Percentiles rank a stretch among this genome's conserved stretches.
Conservation (phyloP, 2,329 filamentous ascomycete species). For the Mycogone perniciosa region DNA sequence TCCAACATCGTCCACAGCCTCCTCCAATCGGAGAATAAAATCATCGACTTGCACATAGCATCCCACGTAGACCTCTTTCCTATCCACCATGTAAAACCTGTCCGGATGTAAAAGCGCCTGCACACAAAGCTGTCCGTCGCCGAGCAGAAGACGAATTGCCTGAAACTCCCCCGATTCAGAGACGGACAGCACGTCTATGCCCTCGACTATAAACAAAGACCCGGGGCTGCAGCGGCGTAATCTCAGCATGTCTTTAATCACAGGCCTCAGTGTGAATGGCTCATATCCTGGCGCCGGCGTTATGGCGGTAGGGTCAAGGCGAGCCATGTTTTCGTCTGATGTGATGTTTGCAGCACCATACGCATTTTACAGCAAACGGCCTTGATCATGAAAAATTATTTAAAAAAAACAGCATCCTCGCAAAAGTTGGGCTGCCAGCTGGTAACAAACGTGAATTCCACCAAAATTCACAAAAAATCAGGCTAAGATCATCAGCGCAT, state of each 20-base stretch:
- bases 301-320: slow-evolving; percentile 23
- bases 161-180: slow-evolving; percentile 34
- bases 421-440: not conserved
- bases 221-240: slow-evolving; percentile 41
- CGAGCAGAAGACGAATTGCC: slow-evolving; percentile 41
- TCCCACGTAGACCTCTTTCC: slow-evolving; percentile 39
- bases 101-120: slow-evolving; percentile 43
- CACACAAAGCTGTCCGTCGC: slow-evolving; percentile 49
- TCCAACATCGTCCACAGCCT: slow-evolving; percentile 1
- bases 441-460: not conserved
- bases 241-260: slow-evolving; percentile 43
- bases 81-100: slow-evolving; percentile 43
- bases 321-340: slow-evolving; percentile 16
- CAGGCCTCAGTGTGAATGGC: slow-evolving; percentile 28
- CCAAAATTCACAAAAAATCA: not conserved
- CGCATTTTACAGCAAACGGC: not conserved
- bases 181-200: slow-evolving; percentile 32
- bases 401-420: too few species aligned
- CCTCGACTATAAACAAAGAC: slow-evolving; percentile 46
- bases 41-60: slow-evolving; percentile 42
- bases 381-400: too few species aligned
- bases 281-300: slow-evolving; percentile 18
- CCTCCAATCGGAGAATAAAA: slow-evolving; percentile 27
- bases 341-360: not conserved
- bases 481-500: not conserved